Evolutionary conservation across 148 eudicot species (phyloP), one percentile per base, ranked within the genome.

Genomic region (Vaccinium vitisidaea): DNA sequence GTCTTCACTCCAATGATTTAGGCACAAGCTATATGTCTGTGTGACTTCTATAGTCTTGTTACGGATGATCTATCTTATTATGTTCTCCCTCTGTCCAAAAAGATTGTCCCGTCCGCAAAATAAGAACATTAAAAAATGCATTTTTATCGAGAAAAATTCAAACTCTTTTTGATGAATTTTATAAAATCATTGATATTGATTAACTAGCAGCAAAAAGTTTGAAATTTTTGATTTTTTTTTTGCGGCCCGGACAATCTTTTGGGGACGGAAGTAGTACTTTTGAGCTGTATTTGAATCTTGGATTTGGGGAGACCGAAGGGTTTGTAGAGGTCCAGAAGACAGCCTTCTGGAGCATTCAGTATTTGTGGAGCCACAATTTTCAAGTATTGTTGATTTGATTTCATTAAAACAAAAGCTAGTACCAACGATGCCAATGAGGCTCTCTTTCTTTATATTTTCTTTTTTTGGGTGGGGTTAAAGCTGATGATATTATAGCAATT

Each of bases 401-500:
- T 30, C 49, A 73, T 39, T 39, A 15, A 8, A 71, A 25, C 27
- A 69, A 43, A 73, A 73, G 18, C 50, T 73, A 73, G 77, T 69
- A 27, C 39, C 77, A 73, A 19, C 27, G 27, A 77, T 77, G 18
- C 46, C 25, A n/a, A 25, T 61, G 18, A 5, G 36, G 23, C 8
- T 48, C 30, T 55, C 14, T 46, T 36, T 65, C n/a, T 80, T 59
- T 15, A 43, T 43, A 43, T 43, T n/a, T 54, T 39, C 48, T 65
- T 23, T 77, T 11, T 50, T 12, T 50, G 58, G 81, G n/a, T 23
- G 58, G 81, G n/a, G 10, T 32, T 30, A 79, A 50, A 65, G 67
- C 84, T 87, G n/a, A 81, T 80, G 58, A 79, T 52, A 76, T 80
- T 52, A 21, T 90, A 63, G 32, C 32, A 65, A 82, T 84, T 8